A percentile compares a stretch with the other conserved stretches of the same genome.
These are phyloP conservation scores for Crithidia thermophila DNA, from an alignment of 208 protist genomes.

Conservation along the genomic window DNA sequence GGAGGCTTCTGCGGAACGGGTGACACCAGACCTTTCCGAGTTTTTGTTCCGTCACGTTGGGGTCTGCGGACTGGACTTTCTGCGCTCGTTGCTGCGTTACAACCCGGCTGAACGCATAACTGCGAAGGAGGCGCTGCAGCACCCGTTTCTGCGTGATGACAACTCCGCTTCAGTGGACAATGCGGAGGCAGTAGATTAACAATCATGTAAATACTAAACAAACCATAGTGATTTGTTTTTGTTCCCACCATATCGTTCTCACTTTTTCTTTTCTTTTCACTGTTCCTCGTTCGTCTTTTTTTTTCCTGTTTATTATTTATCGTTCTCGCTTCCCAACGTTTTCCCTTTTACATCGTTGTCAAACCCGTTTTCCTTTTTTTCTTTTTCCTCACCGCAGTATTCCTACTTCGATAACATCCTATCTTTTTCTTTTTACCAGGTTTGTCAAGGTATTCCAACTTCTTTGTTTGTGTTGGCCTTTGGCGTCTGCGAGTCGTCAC, in stretches of 20 bases:
- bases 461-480: too few species aligned
- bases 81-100: constrained; percentile 49
- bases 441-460: too few species aligned
- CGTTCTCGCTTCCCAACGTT: too few species aligned
- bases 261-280: not conserved
- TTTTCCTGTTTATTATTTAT: not conserved
- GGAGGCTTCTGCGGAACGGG: not conserved
- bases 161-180: too few species aligned
- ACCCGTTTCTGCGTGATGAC: constrained; percentile 50
- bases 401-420: too few species aligned
- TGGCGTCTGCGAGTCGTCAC: too few species aligned
- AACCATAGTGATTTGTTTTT: not conserved
- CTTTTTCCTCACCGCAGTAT: too few species aligned
- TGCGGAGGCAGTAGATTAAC: too few species aligned
- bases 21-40: constrained; percentile 8
- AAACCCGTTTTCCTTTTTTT: too few species aligned
- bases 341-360: too few species aligned
- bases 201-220: too few species aligned
- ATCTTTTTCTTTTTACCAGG: too few species aligned
- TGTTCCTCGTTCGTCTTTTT: not conserved
- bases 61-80: constrained; percentile 45
- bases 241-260: not conserved
- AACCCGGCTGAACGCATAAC: constrained; percentile 56
- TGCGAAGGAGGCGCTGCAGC: constrained; percentile 51
- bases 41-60: constrained; percentile 32